Conservation (phyloP, 176 grass and related monocot genomes). For the Zizania latifolia region DNA sequence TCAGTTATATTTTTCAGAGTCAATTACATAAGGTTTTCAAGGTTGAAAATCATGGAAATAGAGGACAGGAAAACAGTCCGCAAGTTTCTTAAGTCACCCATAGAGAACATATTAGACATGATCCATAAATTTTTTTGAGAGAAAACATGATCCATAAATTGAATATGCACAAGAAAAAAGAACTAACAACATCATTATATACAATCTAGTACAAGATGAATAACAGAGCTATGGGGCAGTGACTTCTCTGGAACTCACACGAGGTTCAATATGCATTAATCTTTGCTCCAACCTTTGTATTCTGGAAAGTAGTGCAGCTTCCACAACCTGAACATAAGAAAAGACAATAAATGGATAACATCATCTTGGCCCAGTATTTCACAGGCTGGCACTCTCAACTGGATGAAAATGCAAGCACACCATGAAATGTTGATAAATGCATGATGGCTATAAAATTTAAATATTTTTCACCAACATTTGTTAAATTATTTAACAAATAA, state of each 20-base stretch:
- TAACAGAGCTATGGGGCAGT: not conserved
- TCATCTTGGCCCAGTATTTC: not conserved
- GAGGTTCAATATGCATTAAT: constrained; percentile 88
- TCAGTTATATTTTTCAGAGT: not conserved
- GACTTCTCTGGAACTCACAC: constrained; percentile 63
- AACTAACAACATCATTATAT: not conserved
- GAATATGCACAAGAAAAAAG: not conserved
- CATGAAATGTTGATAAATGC: not conserved
- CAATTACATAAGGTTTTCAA: not conserved
- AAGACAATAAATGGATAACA: constrained; percentile 17
- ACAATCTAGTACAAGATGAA: not conserved
- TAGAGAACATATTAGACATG: not conserved
- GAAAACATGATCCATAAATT: no score
- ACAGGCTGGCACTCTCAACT: not conserved
- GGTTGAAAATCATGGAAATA: constrained; percentile 13
- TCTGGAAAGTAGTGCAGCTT: constrained; percentile 91
- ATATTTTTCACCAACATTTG: not conserved
- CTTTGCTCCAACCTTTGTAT: constrained; percentile 80
- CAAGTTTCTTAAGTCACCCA: not conserved
- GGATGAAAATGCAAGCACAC: not conserved
- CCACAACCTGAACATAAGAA: constrained; percentile 64
- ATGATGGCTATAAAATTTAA: not conserved
- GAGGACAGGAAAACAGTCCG: not conserved
- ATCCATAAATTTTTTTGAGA: no score
- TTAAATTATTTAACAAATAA: constrained; percentile 1